Conservation (phyloP, 768 basidiomycete genomes). For the Suillus decipiens region DNA sequence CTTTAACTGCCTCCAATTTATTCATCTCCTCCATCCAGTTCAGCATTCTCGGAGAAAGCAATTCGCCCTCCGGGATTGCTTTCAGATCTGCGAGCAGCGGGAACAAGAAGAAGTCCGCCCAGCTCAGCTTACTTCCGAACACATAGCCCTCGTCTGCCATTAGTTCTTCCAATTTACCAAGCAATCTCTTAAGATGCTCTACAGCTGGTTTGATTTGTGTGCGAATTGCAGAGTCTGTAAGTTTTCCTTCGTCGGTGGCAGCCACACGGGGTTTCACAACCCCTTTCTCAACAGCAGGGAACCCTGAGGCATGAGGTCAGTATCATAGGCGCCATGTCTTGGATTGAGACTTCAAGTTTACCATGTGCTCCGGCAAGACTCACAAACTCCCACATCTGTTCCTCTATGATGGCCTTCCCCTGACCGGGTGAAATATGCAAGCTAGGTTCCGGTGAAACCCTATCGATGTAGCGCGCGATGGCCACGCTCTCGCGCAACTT, state of each 20-base stretch:
- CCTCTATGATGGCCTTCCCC: conserved; percentile 22
- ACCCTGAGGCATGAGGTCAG: conserved; percentile 22
- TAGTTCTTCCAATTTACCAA: conserved; percentile 18
- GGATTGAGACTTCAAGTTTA: conserved; percentile 7
- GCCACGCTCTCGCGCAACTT: conserved; percentile 31
- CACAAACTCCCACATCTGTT: conserved; percentile 38
- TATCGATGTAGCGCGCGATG: conserved; percentile 33
- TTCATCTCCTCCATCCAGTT: conserved; percentile 30
- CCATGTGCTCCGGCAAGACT: conserved; percentile 26
- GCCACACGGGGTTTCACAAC: conserved; percentile 36
- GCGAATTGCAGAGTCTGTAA: conserved; percentile 26
- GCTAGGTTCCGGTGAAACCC: conserved; percentile 29
- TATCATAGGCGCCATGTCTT: not conserved
- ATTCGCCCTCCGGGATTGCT: conserved; percentile 27
- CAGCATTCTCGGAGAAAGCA: conserved; percentile 25
- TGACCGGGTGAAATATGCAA: conserved; percentile 25
- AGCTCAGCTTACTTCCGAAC: conserved; percentile 29
- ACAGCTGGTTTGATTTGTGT: conserved; percentile 21
- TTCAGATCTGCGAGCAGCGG: conserved; percentile 32
- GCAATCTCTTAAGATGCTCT: conserved; percentile 18
- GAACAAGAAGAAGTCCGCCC: conserved; percentile 37
- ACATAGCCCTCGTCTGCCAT: conserved; percentile 32
- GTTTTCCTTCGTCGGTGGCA: conserved; percentile 24
- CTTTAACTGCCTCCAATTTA: conserved; percentile 24
- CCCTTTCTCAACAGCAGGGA: conserved; percentile 30